Percentiles rank a stretch among this genome's conserved stretches.
phyloP scores from a whole-genome alignment of 1,284 basidiomycete species.

The Anthracocystis walkeri region DNA sequence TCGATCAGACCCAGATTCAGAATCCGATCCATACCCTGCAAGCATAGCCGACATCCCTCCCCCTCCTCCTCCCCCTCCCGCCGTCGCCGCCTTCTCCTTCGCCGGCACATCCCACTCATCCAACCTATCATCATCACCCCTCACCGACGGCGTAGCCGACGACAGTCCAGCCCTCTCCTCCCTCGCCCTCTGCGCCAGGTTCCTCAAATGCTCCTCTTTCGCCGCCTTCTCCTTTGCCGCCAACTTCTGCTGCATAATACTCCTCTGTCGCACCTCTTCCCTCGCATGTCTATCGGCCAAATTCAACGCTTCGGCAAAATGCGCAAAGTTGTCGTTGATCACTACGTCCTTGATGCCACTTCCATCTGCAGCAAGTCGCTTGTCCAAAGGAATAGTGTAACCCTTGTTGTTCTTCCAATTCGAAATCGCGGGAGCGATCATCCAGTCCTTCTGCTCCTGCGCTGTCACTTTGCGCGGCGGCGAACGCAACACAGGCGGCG shows the following conservation, averaged over 20 bases:
- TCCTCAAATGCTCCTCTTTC: conserved; percentile 94
- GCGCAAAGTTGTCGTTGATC: conserved; percentile 99
- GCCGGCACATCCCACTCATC: conserved; percentile 25
- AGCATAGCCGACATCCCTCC: conserved; percentile 44
- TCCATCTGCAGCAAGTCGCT: conserved; percentile 96
- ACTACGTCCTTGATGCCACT: conserved; percentile 96
- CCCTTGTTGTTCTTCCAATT: conserved; percentile 99
- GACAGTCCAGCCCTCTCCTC: conserved; percentile 87
- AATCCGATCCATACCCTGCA: conserved; percentile 75
- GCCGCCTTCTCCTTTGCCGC: conserved; percentile 97
- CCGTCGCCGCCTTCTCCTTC: conserved; percentile 2
- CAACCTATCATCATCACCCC: conserved; percentile 31
- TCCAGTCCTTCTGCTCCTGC: conserved; percentile 99
- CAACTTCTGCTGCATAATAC: conserved; percentile 97
- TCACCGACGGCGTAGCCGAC: conserved; percentile 48
- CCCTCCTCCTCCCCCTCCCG: conserved; percentile 1
- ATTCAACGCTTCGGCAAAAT: conserved; percentile 95
- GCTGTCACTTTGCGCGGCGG: conserved; percentile 95
- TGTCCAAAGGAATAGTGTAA: conserved; percentile 98
- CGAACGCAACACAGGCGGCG: conserved; percentile 94
- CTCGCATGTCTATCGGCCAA: conserved; percentile 97
- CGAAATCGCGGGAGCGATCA: conserved; percentile 99
- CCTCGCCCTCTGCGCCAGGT: conserved; percentile 92
- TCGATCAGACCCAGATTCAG: conserved; percentile 75
- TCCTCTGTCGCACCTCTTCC: conserved; percentile 94